phyloP scores from a whole-genome alignment of 139 green algal species.

The Coelastrella sp. region DNA sequence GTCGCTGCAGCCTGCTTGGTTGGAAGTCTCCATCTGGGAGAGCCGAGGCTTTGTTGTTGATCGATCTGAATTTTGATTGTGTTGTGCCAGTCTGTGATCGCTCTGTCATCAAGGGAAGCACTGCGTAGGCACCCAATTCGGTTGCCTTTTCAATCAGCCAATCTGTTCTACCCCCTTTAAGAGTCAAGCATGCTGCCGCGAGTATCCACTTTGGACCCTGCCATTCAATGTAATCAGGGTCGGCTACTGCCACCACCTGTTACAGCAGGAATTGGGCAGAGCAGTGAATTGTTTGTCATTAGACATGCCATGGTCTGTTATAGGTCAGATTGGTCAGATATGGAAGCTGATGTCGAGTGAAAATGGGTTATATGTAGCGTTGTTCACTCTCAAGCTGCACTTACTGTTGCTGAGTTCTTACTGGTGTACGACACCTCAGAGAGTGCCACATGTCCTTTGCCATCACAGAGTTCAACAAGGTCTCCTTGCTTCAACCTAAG shows the following conservation, averaged over 20 bases:
- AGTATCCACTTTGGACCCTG: constrained; percentile 61
- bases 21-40: constrained; percentile 15
- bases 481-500: constrained; percentile 68
- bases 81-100: constrained; percentile 50
- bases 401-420: constrained; percentile 17
- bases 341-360: no score
- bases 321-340: no score
- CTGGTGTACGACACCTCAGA: constrained; percentile 1
- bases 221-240: constrained; percentile 33
- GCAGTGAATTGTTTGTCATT: no score
- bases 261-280: background rate
- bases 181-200: constrained; percentile 74
- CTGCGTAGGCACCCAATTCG: constrained; percentile 81
- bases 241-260: constrained; percentile 41
- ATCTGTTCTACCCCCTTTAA: constrained; percentile 89
- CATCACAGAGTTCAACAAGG: constrained; percentile 83
- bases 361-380: no score
- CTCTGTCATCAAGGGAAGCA: constrained; percentile 85
- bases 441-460: constrained; percentile 59
- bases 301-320: no score
- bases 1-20: constrained; percentile 71
- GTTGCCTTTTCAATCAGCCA: constrained; percentile 93
- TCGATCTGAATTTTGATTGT: constrained; percentile 51
- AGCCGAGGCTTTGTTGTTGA: constrained; percentile 17
- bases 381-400: no score